Conservation (phyloP, 805 yeast genomes). For the Candida namnaoensis region DNA sequence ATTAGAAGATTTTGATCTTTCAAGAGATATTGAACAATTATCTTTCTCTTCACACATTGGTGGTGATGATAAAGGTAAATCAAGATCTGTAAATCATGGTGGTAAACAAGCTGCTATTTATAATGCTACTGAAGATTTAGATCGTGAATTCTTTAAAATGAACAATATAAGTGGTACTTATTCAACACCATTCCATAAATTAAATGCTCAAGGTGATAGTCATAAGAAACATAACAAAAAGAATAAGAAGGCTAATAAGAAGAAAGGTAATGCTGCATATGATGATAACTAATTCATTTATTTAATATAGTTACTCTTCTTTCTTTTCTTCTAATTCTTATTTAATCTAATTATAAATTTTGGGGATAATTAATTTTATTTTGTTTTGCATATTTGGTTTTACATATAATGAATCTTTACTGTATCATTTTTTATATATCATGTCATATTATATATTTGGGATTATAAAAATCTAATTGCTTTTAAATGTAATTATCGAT, state of each 20-base stretch:
- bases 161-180: slow-evolving; percentile 53
- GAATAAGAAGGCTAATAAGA: slow-evolving; percentile 53
- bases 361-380: too few relatives aligned
- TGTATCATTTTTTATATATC: too few relatives aligned
- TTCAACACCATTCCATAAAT: slow-evolving; percentile 67
- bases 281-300: not conserved
- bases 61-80: slow-evolving; percentile 30
- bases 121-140: slow-evolving; percentile 77
- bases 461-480: too few relatives aligned
- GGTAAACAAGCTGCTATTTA: slow-evolving; percentile 76
- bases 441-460: too few relatives aligned
- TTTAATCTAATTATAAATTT: too few relatives aligned
- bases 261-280: slow-evolving; percentile 5
- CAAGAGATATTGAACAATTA: slow-evolving; percentile 60
- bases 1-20: slow-evolving; percentile 41
- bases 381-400: too few relatives aligned
- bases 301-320: too few relatives aligned
- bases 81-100: slow-evolving; percentile 58
- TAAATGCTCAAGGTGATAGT: slow-evolving; percentile 18
- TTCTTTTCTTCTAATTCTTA: too few relatives aligned
- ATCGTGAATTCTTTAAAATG: slow-evolving; percentile 77
- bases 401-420: too few relatives aligned
- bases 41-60: slow-evolving; percentile 77
- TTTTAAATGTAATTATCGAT: too few relatives aligned
- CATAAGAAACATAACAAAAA: slow-evolving; percentile 66